These are phyloP conservation scores for Perilla frutescens DNA, from an alignment of 257 asterid genomes.

Conservation along the genomic window DNA sequence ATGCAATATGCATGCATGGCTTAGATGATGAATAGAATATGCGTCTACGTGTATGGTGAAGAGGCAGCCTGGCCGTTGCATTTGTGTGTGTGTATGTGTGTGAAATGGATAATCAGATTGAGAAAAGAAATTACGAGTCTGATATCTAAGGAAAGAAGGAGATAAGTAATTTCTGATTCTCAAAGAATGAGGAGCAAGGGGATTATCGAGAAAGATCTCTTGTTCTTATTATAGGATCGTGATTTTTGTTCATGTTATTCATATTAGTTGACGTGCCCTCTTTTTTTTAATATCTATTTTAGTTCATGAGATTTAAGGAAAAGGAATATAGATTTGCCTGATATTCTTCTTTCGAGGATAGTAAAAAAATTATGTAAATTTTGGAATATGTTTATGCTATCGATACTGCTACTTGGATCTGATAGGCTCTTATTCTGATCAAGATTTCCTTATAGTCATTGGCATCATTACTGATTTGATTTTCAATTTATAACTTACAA, in stretches of 20 bases:
- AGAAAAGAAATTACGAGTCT: background rate
- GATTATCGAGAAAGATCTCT: too few relatives aligned
- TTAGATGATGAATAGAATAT: slow-evolving; percentile 11
- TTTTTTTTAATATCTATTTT: background rate
- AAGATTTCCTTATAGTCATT: background rate
- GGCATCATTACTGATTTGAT: background rate
- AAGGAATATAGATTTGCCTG: background rate
- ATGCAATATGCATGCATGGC: slow-evolving; percentile 44
- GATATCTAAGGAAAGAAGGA: background rate
- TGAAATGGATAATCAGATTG: slow-evolving; percentile 19
- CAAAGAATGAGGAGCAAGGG: too few relatives aligned
- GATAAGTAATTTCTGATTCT: too few relatives aligned
- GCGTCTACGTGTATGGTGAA: background rate
- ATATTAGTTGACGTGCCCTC: background rate
- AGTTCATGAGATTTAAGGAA: background rate
- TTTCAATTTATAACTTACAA: too few relatives aligned
- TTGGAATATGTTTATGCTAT: background rate
- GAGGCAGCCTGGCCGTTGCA: too few relatives aligned
- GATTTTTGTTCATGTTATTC: background rate
- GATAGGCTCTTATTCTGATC: background rate
- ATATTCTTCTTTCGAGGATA: background rate
- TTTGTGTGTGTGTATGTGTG: background rate
- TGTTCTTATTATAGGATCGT: too few relatives aligned
- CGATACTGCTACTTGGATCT: background rate
- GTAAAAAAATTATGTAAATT: background rate